These are phyloP conservation scores for Venturia aucupariae DNA, from an alignment of 2,329 filamentous ascomycete genomes.

Conservation along the genomic window DNA sequence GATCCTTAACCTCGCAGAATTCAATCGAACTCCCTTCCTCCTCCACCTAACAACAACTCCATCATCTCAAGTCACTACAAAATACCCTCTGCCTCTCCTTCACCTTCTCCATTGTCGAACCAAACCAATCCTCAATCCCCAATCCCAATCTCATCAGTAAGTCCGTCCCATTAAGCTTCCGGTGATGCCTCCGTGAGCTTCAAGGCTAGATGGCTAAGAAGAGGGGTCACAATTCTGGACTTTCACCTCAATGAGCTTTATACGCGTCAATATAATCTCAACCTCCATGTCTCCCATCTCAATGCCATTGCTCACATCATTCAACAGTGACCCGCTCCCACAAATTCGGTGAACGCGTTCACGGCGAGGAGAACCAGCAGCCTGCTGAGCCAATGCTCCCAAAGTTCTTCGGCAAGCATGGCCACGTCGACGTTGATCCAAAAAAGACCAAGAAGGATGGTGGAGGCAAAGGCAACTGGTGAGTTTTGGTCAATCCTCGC, in stretches of 20 bases:
- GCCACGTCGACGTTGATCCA: constrained; percentile 71
- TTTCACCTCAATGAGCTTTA: background rate
- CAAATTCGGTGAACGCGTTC: constrained; percentile 91
- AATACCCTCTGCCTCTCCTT: background rate
- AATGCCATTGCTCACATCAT: background rate
- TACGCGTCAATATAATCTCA: background rate
- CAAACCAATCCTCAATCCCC: background rate
- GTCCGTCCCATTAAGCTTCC: background rate
- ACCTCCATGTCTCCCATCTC: background rate
- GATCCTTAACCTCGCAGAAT: background rate
- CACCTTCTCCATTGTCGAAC: too few species aligned
- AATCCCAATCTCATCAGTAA: background rate
- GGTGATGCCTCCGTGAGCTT: background rate
- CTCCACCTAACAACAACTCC: background rate
- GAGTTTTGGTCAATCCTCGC: constrained; percentile 29
- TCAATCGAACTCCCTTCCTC: background rate
- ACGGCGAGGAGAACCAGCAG: constrained; percentile 64
- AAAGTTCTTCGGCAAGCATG: constrained; percentile 86
- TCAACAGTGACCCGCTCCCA: constrained; percentile 86
- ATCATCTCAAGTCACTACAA: background rate
- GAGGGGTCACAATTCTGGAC: background rate
- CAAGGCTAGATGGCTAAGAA: background rate
- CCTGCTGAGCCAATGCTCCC: constrained; percentile 49
- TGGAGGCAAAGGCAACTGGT: constrained; percentile 90
- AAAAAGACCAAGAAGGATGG: constrained; percentile 97